Conservation (phyloP, 108 stramenopile species). For the Nitzschia sp. region DNA sequence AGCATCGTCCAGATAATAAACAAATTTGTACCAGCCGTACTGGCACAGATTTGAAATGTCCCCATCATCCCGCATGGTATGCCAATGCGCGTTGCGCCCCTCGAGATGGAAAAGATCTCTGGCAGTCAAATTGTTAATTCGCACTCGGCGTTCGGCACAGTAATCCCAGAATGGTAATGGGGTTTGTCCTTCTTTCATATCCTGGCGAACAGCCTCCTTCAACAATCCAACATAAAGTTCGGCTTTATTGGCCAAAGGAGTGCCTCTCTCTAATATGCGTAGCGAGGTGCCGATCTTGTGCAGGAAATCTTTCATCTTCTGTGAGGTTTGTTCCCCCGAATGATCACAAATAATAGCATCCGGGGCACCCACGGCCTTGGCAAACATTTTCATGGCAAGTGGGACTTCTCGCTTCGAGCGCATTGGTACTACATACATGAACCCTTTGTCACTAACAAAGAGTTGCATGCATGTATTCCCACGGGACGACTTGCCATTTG, state of each 20-base stretch:
- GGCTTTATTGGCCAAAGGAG: conserved; percentile 29
- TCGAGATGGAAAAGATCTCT: conserved; percentile 36
- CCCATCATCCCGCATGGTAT: conserved; percentile 19
- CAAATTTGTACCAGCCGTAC: conserved; percentile 54
- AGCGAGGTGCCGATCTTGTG: too few relatives aligned
- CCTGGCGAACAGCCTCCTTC: conserved; percentile 37
- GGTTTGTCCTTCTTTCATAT: conserved; percentile 29
- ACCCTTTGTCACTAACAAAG: too few relatives aligned
- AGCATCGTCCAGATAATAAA: too few relatives aligned
- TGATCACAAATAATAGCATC: too few relatives aligned
- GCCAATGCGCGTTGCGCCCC: conserved; percentile 35
- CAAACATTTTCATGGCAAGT: conserved; percentile 38
- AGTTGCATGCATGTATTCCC: conserved; percentile 27
- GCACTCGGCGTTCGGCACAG: too few relatives aligned
- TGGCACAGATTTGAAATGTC: conserved; percentile 47
- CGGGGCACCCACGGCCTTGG: too few relatives aligned
- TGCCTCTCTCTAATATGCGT: too few relatives aligned
- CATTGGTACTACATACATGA: conserved; percentile 38
- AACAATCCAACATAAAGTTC: conserved; percentile 44
- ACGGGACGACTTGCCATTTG: conserved; percentile 18
- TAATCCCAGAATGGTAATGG: conserved; percentile 46
- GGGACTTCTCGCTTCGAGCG: conserved; percentile 16
- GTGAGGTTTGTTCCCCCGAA: conserved; percentile 46
- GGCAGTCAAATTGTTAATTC: conserved; percentile 45
- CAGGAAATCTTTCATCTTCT: too few relatives aligned